phyloP scores from a whole-genome alignment of 768 basidiomycete species.

The Lactifluus pinguis region DNA sequence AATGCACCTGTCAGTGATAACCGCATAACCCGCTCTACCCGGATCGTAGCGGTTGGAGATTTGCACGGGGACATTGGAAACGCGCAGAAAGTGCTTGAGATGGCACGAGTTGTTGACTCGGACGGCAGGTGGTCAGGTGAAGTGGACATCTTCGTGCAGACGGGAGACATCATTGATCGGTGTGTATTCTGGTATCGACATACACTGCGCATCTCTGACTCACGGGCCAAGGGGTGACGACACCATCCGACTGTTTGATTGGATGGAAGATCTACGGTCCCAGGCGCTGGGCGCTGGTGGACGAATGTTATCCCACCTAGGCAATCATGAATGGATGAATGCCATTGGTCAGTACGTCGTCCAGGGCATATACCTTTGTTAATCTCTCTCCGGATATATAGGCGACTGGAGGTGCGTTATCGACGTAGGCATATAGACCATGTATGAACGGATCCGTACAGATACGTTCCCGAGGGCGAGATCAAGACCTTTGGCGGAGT shows the following conservation, averaged over 20 bases:
- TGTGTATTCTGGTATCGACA: slow-evolving; percentile 26
- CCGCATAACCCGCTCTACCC: slow-evolving; percentile 21
- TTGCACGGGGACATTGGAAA: slow-evolving; percentile 84
- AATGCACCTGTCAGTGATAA: background rate
- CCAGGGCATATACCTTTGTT: background rate
- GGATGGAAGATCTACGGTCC: slow-evolving; percentile 75
- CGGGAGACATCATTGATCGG: slow-evolving; percentile 94
- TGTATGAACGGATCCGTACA: slow-evolving; percentile 23
- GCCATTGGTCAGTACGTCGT: slow-evolving; percentile 46
- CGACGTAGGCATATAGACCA: background rate
- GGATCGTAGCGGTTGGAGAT: slow-evolving; percentile 86
- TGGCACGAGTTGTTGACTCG: slow-evolving; percentile 68
- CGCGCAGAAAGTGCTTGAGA: slow-evolving; percentile 68
- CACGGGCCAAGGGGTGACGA: slow-evolving; percentile 64
- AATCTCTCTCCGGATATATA: slow-evolving; percentile 22
- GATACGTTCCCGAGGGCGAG: slow-evolving; percentile 80
- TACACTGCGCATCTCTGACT: background rate
- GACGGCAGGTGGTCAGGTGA: slow-evolving; percentile 73
- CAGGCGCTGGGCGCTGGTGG: slow-evolving; percentile 68
- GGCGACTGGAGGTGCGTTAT: slow-evolving; percentile 75
- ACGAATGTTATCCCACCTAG: slow-evolving; percentile 65
- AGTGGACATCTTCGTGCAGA: slow-evolving; percentile 85
- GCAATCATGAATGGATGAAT: slow-evolving; percentile 98
- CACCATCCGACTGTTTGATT: slow-evolving; percentile 73
- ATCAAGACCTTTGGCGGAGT: slow-evolving; percentile 74